phyloP scores from a whole-genome alignment of 2,329 filamentous ascomycete genomes.

The Aureobasidium sp. region DNA sequence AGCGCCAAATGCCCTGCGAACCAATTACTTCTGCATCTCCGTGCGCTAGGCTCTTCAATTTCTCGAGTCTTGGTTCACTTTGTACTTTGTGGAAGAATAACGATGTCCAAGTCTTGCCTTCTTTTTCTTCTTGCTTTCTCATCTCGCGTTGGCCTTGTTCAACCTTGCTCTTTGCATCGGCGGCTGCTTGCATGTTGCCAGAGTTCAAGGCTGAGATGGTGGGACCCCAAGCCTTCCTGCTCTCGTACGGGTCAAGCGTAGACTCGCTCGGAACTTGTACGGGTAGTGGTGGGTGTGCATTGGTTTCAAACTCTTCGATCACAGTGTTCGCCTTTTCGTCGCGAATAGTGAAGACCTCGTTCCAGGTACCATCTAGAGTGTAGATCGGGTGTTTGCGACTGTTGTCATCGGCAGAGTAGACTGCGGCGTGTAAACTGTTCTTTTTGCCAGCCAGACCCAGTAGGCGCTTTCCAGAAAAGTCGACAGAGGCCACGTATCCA shows the following conservation, averaged over 20 bases:
- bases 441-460: constrained; percentile 32
- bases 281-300: constrained; percentile 18
- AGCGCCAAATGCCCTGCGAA: not conserved
- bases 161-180: constrained; percentile 22
- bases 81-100: constrained; percentile 33
- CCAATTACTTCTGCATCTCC: not conserved
- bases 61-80: constrained; percentile 21
- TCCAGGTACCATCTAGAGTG: constrained; percentile 35
- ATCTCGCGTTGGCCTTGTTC: constrained; percentile 29
- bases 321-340: constrained; percentile 25
- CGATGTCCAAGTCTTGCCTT: constrained; percentile 29
- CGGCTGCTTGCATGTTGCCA: constrained; percentile 33
- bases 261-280: constrained; percentile 16
- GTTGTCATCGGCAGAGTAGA: constrained; percentile 25
- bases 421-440: constrained; percentile 32
- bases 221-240: constrained; percentile 34
- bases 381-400: constrained; percentile 27
- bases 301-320: constrained; percentile 30
- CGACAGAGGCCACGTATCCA: constrained; percentile 33
- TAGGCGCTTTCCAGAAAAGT: constrained; percentile 36
- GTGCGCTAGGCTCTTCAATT: constrained; percentile 13
- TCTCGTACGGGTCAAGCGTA: constrained; percentile 38
- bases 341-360: constrained; percentile 29
- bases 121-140: constrained; percentile 30
- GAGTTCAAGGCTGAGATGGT: constrained; percentile 30